Evolutionary conservation across 1,139 yeast species (phyloP).

Genomic region (Scheffersomyces illinoinensis): DNA sequence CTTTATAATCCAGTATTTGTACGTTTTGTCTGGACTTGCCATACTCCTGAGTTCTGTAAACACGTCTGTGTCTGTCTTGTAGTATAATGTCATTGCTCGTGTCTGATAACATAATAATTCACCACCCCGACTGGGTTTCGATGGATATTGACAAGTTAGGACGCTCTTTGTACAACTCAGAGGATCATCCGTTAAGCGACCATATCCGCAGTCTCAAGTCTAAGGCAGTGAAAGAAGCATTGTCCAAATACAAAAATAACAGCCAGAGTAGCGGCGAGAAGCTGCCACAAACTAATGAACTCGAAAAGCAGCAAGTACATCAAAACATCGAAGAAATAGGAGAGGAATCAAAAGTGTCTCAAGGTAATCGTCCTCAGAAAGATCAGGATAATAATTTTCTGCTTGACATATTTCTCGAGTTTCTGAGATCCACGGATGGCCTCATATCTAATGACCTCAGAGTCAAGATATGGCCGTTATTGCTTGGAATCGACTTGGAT

Average conservation of each 20-base stretch:
- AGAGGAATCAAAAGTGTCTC: neutral
- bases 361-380: neutral
- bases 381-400: neutral
- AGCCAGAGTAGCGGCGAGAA: neutral
- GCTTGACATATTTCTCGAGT: slow-evolving; percentile 24
- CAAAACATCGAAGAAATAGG: neutral
- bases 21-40: neutral
- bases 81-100: neutral
- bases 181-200: slow-evolving; percentile 42
- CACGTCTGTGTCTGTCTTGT: neutral
- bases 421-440: slow-evolving; percentile 51
- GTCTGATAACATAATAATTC: neutral
- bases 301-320: neutral
- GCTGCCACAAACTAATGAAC: neutral
- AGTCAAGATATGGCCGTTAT: slow-evolving; percentile 48
- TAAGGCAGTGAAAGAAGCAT: slow-evolving; percentile 40
- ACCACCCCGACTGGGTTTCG: slow-evolving; percentile 47
- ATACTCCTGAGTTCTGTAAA: neutral
- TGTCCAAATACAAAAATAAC: slow-evolving; percentile 25
- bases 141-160: slow-evolving; percentile 52
- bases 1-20: too few relatives aligned
- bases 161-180: slow-evolving; percentile 47
- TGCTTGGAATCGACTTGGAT: slow-evolving; percentile 24
- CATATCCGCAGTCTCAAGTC: slow-evolving; percentile 40
- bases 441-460: slow-evolving; percentile 44